Conservation (phyloP, 1,284 basidiomycete species). For the Pholiota adiposa region DNA sequence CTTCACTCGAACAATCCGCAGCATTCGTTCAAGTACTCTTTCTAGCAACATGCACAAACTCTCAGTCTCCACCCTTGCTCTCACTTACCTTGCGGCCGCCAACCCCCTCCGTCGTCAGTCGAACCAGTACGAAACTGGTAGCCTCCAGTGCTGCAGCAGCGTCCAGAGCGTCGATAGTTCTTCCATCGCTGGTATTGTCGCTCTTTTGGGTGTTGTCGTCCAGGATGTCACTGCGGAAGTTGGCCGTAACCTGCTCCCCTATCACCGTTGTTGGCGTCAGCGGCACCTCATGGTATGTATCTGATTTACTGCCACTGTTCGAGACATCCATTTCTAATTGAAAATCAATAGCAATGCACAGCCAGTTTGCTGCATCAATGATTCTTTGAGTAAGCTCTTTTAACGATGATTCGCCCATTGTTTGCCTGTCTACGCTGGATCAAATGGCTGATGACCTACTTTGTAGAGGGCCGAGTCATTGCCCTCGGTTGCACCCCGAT, state of each 20-base stretch:
- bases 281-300: slow-evolving; percentile 20
- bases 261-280: slow-evolving; percentile 22
- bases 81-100: slow-evolving; percentile 26
- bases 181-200: slow-evolving; percentile 1
- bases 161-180: slow-evolving; percentile 1
- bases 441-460: not conserved
- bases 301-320: not conserved
- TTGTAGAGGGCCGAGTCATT: slow-evolving; percentile 18
- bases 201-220: slow-evolving; percentile 9
- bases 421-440: not conserved
- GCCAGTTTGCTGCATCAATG: slow-evolving; percentile 21
- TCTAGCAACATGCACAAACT: slow-evolving; percentile 17
- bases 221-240: slow-evolving; percentile 21
- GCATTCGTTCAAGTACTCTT: slow-evolving; percentile 13
- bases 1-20: slow-evolving; percentile 16
- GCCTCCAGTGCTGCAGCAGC: slow-evolving; percentile 10
- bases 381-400: slow-evolving; percentile 19
- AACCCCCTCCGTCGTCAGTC: slow-evolving; percentile 15
- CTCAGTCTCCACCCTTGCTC: slow-evolving; percentile 16
- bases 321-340: slow-evolving; percentile 1
- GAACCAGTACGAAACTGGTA: slow-evolving; percentile 14
- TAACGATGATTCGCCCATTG: not conserved
- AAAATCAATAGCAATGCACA: slow-evolving; percentile 14
- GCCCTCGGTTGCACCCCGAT: slow-evolving; percentile 22
- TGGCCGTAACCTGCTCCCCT: slow-evolving; percentile 23